Base-by-base conservation (phyloP, 305 asterid genomes). In the Fraxinus latifolia region DNA sequence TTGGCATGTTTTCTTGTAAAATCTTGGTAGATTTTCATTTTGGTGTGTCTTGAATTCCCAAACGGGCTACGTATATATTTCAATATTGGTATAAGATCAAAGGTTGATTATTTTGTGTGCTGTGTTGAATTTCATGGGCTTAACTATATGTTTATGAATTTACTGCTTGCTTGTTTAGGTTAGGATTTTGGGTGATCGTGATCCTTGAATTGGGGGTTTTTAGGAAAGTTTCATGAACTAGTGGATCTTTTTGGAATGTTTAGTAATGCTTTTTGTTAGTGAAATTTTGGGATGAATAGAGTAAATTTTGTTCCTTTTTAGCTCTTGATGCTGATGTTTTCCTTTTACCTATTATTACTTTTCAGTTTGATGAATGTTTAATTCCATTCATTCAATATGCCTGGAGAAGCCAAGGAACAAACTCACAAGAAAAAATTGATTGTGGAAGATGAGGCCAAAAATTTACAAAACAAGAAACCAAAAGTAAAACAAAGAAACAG, bases 401-500 rank as follows among this genome's bases (percentile, higher is more conserved):
- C 92, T 65, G 92, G 86, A 68, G 84, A 86, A n/a, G 81, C 87
- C 71, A 84, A 83, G 84, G 83, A 67, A 76, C 81, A 76, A 62
- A 71, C 74, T 36, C 77, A 85, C 25, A 89, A 80, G 85, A 86
- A 77, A 76, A 60, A 62, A 67, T 74, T 79, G 83, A 87, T 17
- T 31, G 78, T 39, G 65, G 89, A 83, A 29, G 87, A 89, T 29
- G 89, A 84, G 77, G 83, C 83, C 50, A 87, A 88, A 77, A 91
- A 87, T 74, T 81, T 86, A 44, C 79, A 76, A 37, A 86, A 86
- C 85, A 81, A 84, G 88, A 92, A 83, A 81, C 87, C 31, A 55
- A 91, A 91, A 81, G 81, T 89, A 62, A 92, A 87, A 81, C 87
- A 89, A 23, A 88, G 55, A 67, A 84, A 80, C 75, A 84, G 78